Evolutionary conservation across 2,329 filamentous ascomycete genomes (phyloP).

Genomic region (Aspergillus viridinutans): DNA sequence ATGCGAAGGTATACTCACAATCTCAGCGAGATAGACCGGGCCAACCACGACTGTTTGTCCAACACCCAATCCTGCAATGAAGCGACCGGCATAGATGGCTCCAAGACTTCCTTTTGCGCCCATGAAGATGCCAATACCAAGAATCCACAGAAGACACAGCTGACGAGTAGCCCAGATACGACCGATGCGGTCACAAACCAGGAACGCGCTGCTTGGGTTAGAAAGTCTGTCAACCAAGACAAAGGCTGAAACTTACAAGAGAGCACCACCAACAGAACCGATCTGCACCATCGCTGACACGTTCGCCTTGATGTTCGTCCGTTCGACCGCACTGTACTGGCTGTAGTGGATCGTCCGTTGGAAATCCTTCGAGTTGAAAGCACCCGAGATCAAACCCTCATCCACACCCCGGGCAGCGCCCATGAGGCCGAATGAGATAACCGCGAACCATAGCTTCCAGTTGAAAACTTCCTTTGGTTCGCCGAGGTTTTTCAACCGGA

Average conservation of each 20-base stretch:
- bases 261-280: slow-evolving; percentile 67
- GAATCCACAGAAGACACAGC: slow-evolving; percentile 41
- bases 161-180: slow-evolving; percentile 38
- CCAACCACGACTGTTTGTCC: slow-evolving; percentile 45
- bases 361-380: slow-evolving; percentile 64
- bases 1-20: slow-evolving; percentile 34
- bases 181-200: slow-evolving; percentile 47
- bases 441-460: slow-evolving; percentile 73
- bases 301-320: slow-evolving; percentile 69
- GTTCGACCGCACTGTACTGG: slow-evolving; percentile 49
- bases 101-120: slow-evolving; percentile 34
- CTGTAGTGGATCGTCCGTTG: slow-evolving; percentile 56
- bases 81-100: slow-evolving; percentile 42
- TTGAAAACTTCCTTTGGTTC: slow-evolving; percentile 70
- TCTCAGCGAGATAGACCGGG: slow-evolving; percentile 69
- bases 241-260: slow-evolving; percentile 45
- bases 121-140: slow-evolving; percentile 44
- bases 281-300: slow-evolving; percentile 80
- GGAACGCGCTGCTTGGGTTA: slow-evolving; percentile 40
- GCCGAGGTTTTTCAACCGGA: slow-evolving; percentile 58
- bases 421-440: slow-evolving; percentile 69
- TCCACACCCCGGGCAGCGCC: slow-evolving; percentile 75
- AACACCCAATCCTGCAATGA: slow-evolving; percentile 42
- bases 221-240: neutral
- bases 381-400: slow-evolving; percentile 71